A percentile compares a stretch with the other conserved stretches of the same genome.
These are phyloP conservation scores for Perkinsela sp. DNA, from an alignment of 208 protist genomes.

Conservation along the genomic window DNA sequence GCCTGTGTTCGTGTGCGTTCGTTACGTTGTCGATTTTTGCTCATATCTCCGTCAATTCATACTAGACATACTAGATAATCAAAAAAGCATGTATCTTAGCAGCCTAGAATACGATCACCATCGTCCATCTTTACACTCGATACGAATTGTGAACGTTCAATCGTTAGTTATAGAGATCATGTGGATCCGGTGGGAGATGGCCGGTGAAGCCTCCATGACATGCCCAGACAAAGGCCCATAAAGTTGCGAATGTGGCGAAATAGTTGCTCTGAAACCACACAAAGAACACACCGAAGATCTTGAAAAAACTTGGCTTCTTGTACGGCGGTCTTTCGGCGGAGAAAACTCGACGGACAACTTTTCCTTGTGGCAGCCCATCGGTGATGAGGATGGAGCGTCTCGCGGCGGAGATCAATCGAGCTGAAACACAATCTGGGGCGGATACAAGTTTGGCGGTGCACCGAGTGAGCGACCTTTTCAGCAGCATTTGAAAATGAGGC, in stretches of 20 bases:
- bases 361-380: too few relatives aligned
- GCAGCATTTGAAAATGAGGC: too few relatives aligned
- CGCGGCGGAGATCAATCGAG: too few relatives aligned
- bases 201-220: slow-evolving; percentile 1
- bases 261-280: not conserved
- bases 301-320: not conserved
- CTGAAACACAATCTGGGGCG: too few relatives aligned
- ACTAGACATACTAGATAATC: not conserved
- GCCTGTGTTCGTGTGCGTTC: not conserved
- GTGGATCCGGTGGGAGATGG: slow-evolving; percentile 1
- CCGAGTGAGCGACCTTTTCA: too few relatives aligned
- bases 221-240: not conserved
- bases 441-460: too few relatives aligned
- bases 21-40: not conserved
- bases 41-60: not conserved
- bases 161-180: not conserved
- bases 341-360: slow-evolving; percentile 14
- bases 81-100: not conserved
- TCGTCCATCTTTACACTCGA: not conserved
- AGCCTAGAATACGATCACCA: too few relatives aligned
- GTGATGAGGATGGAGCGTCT: too few relatives aligned
- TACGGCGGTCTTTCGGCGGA: slow-evolving; percentile 7
- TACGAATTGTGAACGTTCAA: not conserved
- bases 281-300: not conserved
- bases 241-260: not conserved